Evolutionary conservation across 768 basidiomycete species (phyloP).

Genomic region (Leucocoprinus birnbaumii): DNA sequence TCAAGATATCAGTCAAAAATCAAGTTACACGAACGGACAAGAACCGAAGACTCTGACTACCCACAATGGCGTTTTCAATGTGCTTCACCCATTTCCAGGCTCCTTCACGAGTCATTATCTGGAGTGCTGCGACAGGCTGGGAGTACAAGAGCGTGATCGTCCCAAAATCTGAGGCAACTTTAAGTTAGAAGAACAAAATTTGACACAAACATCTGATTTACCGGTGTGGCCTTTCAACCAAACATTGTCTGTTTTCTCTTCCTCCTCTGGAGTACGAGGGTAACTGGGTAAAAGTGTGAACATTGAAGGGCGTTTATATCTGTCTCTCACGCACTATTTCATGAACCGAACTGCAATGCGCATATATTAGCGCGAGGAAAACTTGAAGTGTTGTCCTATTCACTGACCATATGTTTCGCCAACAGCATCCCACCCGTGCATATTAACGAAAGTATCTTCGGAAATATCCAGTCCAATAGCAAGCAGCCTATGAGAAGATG

Average conservation of each 20-base stretch:
- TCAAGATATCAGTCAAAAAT: neutral
- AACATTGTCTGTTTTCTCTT: slow-evolving; percentile 48
- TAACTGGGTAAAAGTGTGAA: slow-evolving; percentile 30
- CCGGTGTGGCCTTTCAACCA: slow-evolving; percentile 64
- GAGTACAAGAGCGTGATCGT: slow-evolving; percentile 57
- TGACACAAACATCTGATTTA: slow-evolving; percentile 13
- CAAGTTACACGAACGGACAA: too few species aligned
- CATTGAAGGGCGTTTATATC: neutral
- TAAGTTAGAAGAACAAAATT: neutral
- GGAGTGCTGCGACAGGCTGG: slow-evolving; percentile 57
- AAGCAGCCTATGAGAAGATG: slow-evolving; percentile 31
- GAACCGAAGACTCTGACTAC: slow-evolving; percentile 2
- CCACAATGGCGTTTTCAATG: slow-evolving; percentile 53
- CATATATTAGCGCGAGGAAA: neutral
- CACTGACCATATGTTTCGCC: slow-evolving; percentile 41
- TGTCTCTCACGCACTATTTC: slow-evolving; percentile 50
- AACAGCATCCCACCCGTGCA: slow-evolving; percentile 39
- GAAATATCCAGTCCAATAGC: slow-evolving; percentile 53
- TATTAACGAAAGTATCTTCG: slow-evolving; percentile 46
- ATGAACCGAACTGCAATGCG: slow-evolving; percentile 53
- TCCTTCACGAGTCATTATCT: slow-evolving; percentile 50
- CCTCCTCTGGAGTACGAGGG: slow-evolving; percentile 48
- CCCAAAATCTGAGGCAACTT: slow-evolving; percentile 40
- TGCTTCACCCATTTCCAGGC: slow-evolving; percentile 59
- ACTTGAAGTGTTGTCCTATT: neutral